Percentiles rank a stretch among this genome's conserved stretches.
Evolutionary conservation across 805 yeast genomes (phyloP).

Genomic region (Starmera caribaea): DNA sequence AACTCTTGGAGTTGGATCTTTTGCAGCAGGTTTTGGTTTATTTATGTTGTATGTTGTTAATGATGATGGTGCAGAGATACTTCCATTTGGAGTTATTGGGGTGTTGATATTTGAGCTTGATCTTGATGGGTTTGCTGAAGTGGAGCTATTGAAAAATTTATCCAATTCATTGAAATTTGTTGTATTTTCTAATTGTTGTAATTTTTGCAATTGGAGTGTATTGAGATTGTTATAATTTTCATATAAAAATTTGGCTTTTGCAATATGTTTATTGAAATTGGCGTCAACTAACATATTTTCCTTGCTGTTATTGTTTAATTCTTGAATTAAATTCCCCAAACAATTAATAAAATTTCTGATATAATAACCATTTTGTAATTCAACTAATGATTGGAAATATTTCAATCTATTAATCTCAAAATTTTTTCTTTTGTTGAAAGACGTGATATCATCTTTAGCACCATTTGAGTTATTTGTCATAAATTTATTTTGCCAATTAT

Average conservation of each 20-base stretch:
- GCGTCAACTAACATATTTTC: not conserved
- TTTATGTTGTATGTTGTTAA: not conserved
- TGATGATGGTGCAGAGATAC: not conserved
- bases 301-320: not conserved
- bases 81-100: not conserved
- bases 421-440: slow-evolving; percentile 24
- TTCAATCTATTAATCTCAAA: slow-evolving; percentile 37
- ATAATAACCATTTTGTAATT: slow-evolving; percentile 14
- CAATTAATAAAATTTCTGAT: slow-evolving; percentile 9
- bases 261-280: not conserved
- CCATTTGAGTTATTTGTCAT: not conserved
- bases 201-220: slow-evolving; percentile 4
- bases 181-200: slow-evolving; percentile 1
- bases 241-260: slow-evolving; percentile 7
- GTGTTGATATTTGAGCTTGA: not conserved
- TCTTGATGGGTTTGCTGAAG: not conserved
- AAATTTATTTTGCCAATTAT: not conserved
- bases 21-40: slow-evolving; percentile 1
- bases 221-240: slow-evolving; percentile 7
- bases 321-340: slow-evolving; percentile 6
- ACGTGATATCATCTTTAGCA: slow-evolving; percentile 21
- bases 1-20: not conserved
- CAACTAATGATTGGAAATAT: slow-evolving; percentile 31
- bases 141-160: not conserved
- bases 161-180: not conserved